Evolutionary conservation across 73 alveolate genomes (phyloP).

Genomic region (Paramecium sonneborni): DNA sequence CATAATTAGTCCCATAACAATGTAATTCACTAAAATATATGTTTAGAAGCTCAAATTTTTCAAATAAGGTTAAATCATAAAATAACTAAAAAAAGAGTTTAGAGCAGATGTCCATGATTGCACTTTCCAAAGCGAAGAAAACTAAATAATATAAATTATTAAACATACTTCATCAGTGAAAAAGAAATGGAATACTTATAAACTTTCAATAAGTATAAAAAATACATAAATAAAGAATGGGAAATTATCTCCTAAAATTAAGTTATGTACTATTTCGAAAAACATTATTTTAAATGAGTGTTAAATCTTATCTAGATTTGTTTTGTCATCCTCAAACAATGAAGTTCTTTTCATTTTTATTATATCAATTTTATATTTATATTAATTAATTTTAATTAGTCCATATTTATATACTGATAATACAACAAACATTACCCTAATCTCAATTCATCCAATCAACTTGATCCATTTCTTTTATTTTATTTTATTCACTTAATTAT

Average conservation of each 20-base stretch:
- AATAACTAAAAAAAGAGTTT: slow-evolving; percentile 56
- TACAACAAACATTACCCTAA: not conserved
- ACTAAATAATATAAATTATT: slow-evolving; percentile 3
- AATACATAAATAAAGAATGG: slow-evolving; percentile 51
- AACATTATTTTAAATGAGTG: slow-evolving; percentile 45
- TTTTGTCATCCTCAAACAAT: slow-evolving; percentile 44
- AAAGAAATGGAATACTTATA: slow-evolving; percentile 38
- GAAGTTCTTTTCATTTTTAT: slow-evolving; percentile 10
- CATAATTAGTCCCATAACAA: slow-evolving; percentile 49
- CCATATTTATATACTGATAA: not conserved
- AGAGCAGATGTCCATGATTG: not conserved
- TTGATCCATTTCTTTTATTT: not conserved
- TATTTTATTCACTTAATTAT: not conserved
- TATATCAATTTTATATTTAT: not conserved
- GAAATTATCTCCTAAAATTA: slow-evolving; percentile 50
- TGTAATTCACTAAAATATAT: slow-evolving; percentile 48
- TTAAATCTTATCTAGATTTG: slow-evolving; percentile 50
- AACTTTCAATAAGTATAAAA: slow-evolving; percentile 56
- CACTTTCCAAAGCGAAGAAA: slow-evolving; percentile 56
- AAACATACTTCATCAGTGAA: slow-evolving; percentile 60
- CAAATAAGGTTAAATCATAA: slow-evolving; percentile 50
- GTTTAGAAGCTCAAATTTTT: not conserved
- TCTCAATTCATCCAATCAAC: not conserved
- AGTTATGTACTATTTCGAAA: slow-evolving; percentile 49
- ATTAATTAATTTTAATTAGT: not conserved